phyloP scores from a whole-genome alignment of 208 protist species.

The Trypanosoma avium region DNA sequence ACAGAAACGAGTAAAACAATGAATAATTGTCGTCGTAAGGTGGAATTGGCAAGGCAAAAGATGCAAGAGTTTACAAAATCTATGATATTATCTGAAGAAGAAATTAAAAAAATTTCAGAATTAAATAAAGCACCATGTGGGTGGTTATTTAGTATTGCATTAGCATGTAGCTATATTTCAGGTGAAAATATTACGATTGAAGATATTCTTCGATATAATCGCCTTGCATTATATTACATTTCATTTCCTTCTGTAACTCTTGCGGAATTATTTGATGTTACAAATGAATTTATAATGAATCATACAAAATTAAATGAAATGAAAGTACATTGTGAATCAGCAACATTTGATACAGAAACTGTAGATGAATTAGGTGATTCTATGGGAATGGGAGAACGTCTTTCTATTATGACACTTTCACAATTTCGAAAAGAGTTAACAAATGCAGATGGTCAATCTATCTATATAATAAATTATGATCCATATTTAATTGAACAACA shows the following conservation, averaged over 20 bases:
- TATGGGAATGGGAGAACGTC: conserved; percentile 63
- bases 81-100: conserved; percentile 40
- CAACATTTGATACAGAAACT: conserved; percentile 75
- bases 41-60: conserved; percentile 31
- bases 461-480: conserved; percentile 89
- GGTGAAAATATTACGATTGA: conserved; percentile 68
- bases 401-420: conserved; percentile 63
- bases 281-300: conserved; percentile 67
- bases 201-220: conserved; percentile 79
- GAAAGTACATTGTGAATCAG: conserved; percentile 79
- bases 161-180: conserved; percentile 79
- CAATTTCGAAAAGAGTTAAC: conserved; percentile 86
- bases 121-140: conserved; percentile 69
- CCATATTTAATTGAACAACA: conserved; percentile 85
- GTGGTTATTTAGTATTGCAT: conserved; percentile 74
- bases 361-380: conserved; percentile 42
- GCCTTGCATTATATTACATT: conserved; percentile 82
- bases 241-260: conserved; percentile 78
- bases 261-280: conserved; percentile 79
- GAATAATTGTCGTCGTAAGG: conserved; percentile 34
- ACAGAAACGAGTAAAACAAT: neutral
- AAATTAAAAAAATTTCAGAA: conserved; percentile 29
- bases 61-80: conserved; percentile 58
- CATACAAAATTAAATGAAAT: conserved; percentile 55
- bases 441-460: conserved; percentile 44